Evolutionary conservation across 345 rosid species (phyloP).

Genomic region (Citrus inodora): DNA sequence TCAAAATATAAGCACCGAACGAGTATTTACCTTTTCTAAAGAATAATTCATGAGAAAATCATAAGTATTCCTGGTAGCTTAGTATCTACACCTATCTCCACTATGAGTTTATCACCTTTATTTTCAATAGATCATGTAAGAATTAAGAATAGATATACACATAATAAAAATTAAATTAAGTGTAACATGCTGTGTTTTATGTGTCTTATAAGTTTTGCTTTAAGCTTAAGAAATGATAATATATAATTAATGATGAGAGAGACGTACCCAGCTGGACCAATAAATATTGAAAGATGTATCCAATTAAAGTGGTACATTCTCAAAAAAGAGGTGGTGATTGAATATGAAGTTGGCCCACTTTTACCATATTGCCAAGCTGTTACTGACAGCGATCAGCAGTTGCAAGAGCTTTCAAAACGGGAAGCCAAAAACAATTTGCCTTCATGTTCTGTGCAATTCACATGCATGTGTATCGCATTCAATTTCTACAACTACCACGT

Average conservation of each 20-base stretch:
- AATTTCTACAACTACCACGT: neutral
- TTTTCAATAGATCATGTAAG: no score
- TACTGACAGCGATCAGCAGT: neutral
- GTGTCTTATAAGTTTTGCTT: neutral
- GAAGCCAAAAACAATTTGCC: neutral
- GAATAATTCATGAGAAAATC: no score
- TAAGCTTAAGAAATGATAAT: neutral
- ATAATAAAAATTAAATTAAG: no score
- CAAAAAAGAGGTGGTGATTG: neutral
- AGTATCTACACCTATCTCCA: no score
- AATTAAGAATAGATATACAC: no score
- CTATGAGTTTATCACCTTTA: no score
- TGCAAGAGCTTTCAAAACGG: neutral
- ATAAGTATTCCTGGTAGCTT: no score
- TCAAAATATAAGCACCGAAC: no score
- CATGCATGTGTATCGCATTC: neutral
- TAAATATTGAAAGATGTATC: conserved; percentile 7
- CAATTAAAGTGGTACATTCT: neutral
- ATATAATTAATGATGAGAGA: neutral
- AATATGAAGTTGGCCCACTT: neutral
- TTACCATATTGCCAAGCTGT: neutral
- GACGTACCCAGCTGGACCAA: neutral
- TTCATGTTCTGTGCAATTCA: neutral
- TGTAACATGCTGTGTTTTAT: no score
- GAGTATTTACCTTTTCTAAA: no score